A percentile compares a stretch with the other conserved stretches of the same genome.
These are phyloP conservation scores for Daldinia sp. DNA, from an alignment of 2,329 filamentous ascomycete species.

Conservation along the genomic window DNA sequence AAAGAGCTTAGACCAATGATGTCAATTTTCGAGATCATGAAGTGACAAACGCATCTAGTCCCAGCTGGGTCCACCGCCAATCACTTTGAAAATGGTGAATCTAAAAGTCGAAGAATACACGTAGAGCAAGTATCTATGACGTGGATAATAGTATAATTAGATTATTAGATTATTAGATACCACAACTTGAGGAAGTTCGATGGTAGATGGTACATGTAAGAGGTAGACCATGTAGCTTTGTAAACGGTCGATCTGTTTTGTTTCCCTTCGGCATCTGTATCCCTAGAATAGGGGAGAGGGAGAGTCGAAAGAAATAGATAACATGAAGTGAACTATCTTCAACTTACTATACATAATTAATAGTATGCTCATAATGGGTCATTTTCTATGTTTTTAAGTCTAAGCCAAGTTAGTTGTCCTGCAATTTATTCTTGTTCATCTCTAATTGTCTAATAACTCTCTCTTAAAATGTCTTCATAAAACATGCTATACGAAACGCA, in stretches of 20 bases:
- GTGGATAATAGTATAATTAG: background rate
- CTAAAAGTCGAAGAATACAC: background rate
- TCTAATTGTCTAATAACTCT: background rate
- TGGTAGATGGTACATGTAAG: background rate
- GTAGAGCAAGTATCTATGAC: background rate
- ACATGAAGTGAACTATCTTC: too few species aligned
- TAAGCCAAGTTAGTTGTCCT: background rate
- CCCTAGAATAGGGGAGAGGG: too few species aligned
- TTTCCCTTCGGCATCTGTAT: too few species aligned
- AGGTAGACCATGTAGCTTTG: too few species aligned
- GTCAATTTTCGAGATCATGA: slow-evolving; percentile 6
- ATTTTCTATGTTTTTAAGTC: too few species aligned
- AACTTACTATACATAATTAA: too few species aligned
- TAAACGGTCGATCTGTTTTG: too few species aligned
- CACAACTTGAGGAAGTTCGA: background rate
- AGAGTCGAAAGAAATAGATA: background rate
- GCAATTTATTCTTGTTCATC: background rate
- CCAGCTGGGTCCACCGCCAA: background rate
- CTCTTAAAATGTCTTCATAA: background rate
- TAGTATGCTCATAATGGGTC: too few species aligned
- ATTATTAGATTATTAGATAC: background rate
- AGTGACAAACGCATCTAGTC: background rate
- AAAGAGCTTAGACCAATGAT: slow-evolving; percentile 6
- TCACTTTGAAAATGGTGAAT: background rate
- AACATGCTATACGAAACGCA: background rate